Base-by-base conservation (phyloP, 2,329 filamentous ascomycete species). In the Claviceps fusiformis region DNA sequence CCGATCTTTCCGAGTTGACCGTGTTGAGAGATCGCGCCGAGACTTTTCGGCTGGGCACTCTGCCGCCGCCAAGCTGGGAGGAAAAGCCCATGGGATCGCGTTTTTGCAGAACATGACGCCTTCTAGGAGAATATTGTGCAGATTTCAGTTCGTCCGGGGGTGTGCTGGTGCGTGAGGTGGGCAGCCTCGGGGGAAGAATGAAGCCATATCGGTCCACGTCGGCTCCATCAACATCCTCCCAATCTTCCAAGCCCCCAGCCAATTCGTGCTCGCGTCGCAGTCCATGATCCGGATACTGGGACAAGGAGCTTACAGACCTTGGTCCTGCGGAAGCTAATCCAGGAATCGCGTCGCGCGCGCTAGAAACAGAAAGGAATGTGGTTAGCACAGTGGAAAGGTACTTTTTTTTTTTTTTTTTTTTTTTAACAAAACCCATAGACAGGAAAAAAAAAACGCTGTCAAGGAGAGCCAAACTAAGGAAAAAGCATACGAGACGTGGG, bases 151-250 rank as follows among this genome's bases (percentile, higher is more conserved):
- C 72, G 33, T 73, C 72, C 33, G 67, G 69, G 6, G 73, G 67
- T 2, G 72, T 73, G 57, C 66, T 70, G 29, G 70, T 65, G 37
- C 71, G 70, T 24, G 75, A 72, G 8, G 66, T 65, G 17, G 71
- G 71, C 35, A 46, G 54, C 41, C 71, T 72, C 17, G 72, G 71
- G 27, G 71, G 64, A 53, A 67, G 75, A 62, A 86, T 86, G 69
- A 86, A 86, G 57, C 83, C 83, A 63, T 85, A 86, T 63, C 83
- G 77, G 68, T 86, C 83, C 58, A 86, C 78, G 64, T 82, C 77
- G 52, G 71, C 73, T 37, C 75, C 79, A 54, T 81, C 71, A 2
- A 86, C 70, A 60, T 85, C 79, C 62, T 85, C 78, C 82, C 81
- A 86, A 62, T 86, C 82, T 64, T 86, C 83, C 24, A 84, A 71